phyloP scores from a whole-genome alignment of 2,329 filamentous ascomycete genomes.

The Aspergillus cejpii region DNA sequence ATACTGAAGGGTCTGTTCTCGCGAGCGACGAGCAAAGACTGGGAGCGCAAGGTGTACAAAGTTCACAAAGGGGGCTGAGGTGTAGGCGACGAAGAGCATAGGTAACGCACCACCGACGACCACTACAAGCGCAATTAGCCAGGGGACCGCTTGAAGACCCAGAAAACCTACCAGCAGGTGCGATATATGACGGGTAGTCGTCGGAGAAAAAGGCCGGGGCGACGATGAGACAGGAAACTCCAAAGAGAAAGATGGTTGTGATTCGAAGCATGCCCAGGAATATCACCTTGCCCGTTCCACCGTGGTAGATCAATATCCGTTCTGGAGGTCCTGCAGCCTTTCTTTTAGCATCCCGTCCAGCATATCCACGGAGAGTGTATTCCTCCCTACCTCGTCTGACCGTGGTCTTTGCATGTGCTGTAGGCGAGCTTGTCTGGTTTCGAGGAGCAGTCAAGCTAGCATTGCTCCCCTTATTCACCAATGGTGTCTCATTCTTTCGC shows the following conservation, averaged over 20 bases:
- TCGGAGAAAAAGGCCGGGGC: slow-evolving; percentile 51
- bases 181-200: slow-evolving; percentile 40
- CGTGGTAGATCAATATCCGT: slow-evolving; percentile 65
- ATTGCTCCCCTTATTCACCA: slow-evolving; percentile 19
- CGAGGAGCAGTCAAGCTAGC: slow-evolving; percentile 7
- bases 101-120: slow-evolving; percentile 57
- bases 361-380: background rate
- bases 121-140: slow-evolving; percentile 38
- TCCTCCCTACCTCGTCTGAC: slow-evolving; percentile 25
- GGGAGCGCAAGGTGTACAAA: slow-evolving; percentile 66
- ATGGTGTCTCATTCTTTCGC: slow-evolving; percentile 18
- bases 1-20: slow-evolving; percentile 41
- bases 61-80: slow-evolving; percentile 63
- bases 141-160: background rate
- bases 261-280: slow-evolving; percentile 66
- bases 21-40: slow-evolving; percentile 55
- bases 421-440: slow-evolving; percentile 12
- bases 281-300: slow-evolving; percentile 59
- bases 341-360: slow-evolving; percentile 8
- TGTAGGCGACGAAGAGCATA: slow-evolving; percentile 57
- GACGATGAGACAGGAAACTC: slow-evolving; percentile 58
- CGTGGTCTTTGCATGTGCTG: slow-evolving; percentile 21
- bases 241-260: slow-evolving; percentile 62
- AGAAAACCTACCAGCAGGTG: slow-evolving; percentile 35
- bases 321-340: slow-evolving; percentile 31